Percentiles rank a stretch among this genome's conserved stretches.
Conservation (phyloP, 148 eudicot species). For the Rhododendron mucronatum region DNA sequence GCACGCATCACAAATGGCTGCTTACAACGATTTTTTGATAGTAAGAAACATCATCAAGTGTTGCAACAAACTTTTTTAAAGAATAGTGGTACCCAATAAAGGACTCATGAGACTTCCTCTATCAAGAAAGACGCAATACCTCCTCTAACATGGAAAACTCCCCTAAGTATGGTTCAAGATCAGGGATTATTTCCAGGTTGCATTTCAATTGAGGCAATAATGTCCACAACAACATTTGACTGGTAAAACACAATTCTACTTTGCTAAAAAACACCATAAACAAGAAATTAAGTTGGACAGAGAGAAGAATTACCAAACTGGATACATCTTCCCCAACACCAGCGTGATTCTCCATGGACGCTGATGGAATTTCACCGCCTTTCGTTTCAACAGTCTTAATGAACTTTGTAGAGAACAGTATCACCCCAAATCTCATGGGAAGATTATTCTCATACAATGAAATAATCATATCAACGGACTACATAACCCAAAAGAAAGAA, state of each 20-base stretch:
- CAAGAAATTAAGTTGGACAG: background rate
- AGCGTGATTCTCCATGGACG: constrained; percentile 21
- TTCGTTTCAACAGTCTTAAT: constrained; percentile 47
- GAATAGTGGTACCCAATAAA: background rate
- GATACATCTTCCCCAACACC: constrained; percentile 62
- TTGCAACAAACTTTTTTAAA: background rate
- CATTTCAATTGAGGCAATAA: background rate
- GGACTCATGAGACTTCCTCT: background rate
- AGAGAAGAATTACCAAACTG: constrained; percentile 47
- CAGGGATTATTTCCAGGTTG: background rate
- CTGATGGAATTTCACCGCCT: constrained; percentile 43
- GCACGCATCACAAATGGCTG: background rate
- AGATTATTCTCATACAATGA: constrained; percentile 80
- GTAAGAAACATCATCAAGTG: background rate
- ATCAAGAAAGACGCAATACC: background rate
- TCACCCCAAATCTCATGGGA: constrained; percentile 89
- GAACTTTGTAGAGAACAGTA: constrained; percentile 62
- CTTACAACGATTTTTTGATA: background rate
- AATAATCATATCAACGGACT: constrained; percentile 63
- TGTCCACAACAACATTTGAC: background rate
- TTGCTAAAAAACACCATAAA: background rate
- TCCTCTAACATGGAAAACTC: background rate
- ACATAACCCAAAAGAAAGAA: constrained; percentile 21
- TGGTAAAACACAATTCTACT: background rate
- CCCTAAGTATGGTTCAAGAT: background rate